Evolutionary conservation across 2,329 filamentous ascomycete species (phyloP).

Genomic region (Bretziella fagacearum): DNA sequence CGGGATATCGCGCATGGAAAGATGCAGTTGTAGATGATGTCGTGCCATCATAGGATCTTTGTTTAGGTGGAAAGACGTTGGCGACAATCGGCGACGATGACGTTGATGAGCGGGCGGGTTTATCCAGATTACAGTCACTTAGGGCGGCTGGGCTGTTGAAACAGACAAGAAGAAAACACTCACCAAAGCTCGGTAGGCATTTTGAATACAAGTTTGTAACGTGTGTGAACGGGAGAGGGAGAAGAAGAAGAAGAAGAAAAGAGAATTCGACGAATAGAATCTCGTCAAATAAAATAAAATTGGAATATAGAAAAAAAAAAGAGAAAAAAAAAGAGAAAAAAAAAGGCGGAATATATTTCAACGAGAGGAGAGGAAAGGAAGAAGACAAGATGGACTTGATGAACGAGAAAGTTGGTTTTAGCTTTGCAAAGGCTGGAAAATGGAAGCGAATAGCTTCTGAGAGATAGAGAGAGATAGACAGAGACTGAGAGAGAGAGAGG

Average conservation of each 20-base stretch:
- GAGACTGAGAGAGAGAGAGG: no score
- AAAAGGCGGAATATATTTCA: slow-evolving; percentile 10
- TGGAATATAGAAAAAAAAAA: slow-evolving; percentile 11
- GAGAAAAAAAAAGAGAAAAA: slow-evolving; percentile 11
- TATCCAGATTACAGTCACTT: no score
- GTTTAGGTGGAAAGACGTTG: no score
- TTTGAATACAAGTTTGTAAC: slow-evolving; percentile 27
- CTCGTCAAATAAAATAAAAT: not conserved
- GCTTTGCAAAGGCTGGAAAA: slow-evolving; percentile 6
- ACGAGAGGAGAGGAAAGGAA: slow-evolving; percentile 1
- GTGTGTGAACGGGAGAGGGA: slow-evolving; percentile 15
- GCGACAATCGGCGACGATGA: no score
- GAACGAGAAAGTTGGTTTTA: not conserved
- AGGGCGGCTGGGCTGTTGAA: no score
- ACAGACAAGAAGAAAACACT: slow-evolving; percentile 27
- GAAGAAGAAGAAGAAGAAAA: slow-evolving; percentile 3
- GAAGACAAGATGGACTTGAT: slow-evolving; percentile 4
- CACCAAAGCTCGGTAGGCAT: slow-evolving; percentile 76
- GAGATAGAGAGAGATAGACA: no score
- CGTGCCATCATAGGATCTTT: no score
- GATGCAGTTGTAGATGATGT: no score
- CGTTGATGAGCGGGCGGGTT: no score
- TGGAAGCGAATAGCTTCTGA: not conserved
- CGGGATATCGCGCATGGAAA: no score
- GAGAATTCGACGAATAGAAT: slow-evolving; percentile 6